phyloP scores from a whole-genome alignment of 75 land plant species.

The Sequoiadendron giganteum region DNA sequence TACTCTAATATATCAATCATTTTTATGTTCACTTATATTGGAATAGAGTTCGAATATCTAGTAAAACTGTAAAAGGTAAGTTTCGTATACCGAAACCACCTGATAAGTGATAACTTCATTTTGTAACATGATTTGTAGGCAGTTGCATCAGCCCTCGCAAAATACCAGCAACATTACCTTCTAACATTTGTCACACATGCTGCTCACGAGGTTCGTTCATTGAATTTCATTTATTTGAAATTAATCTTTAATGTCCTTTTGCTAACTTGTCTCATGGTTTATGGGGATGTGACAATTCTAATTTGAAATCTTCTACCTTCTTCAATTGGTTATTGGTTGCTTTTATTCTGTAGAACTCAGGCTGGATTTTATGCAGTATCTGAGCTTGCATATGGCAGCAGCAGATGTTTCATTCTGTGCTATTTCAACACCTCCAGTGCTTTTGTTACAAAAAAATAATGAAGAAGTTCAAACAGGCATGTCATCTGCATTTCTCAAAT shows the following conservation, averaged over 20 bases:
- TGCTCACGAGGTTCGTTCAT: constrained; percentile 55
- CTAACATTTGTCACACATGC: constrained; percentile 54
- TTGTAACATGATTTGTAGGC: constrained; percentile 30
- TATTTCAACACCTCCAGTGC: constrained; percentile 54
- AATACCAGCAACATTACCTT: constrained; percentile 33
- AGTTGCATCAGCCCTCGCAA: constrained; percentile 56
- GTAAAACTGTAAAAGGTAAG: background rate
- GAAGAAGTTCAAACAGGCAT: constrained; percentile 20
- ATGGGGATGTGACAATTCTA: background rate
- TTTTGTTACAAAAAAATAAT: constrained; percentile 16
- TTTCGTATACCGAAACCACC: background rate
- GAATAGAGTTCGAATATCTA: background rate
- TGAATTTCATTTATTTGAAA: background rate
- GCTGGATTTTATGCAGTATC: constrained; percentile 31
- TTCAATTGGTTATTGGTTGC: background rate
- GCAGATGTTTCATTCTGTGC: constrained; percentile 31
- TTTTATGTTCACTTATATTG: background rate
- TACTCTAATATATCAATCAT: background rate
- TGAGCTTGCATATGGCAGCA: constrained; percentile 27
- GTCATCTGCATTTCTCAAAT: background rate
- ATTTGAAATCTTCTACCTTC: background rate
- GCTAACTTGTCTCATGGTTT: background rate
- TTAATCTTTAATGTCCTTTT: constrained; percentile 7
- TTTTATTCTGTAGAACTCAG: constrained; percentile 4
- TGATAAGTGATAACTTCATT: background rate